Evolutionary conservation across 371 early-diverging fungal genomes (phyloP).

Genomic region (Mucor mucedo): DNA sequence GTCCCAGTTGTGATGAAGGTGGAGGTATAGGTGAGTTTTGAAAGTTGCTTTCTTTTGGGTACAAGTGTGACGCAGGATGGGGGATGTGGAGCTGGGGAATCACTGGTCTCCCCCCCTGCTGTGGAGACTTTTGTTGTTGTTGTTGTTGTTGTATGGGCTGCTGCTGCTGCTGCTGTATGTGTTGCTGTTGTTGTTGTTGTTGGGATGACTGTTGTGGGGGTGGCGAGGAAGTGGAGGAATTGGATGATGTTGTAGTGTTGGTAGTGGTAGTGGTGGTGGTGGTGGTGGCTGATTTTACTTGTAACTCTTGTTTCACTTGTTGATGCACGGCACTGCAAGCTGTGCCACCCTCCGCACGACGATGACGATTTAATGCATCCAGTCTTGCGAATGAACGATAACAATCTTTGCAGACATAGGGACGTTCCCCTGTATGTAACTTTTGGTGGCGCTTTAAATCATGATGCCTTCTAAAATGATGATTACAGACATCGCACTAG

Average conservation of each 20-base stretch:
- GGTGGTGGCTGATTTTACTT: constrained; percentile 11
- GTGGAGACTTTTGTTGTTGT: constrained; percentile 5
- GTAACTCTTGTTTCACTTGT: constrained; percentile 22
- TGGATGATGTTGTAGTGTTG: background rate
- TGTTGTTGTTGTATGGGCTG: background rate
- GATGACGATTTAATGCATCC: constrained; percentile 81
- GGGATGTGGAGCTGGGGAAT: constrained; percentile 37
- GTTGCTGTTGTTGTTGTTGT: constrained; percentile 5
- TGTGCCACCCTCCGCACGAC: constrained; percentile 63
- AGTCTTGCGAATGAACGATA: constrained; percentile 74
- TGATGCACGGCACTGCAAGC: constrained; percentile 42
- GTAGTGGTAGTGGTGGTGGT: constrained; percentile 28
- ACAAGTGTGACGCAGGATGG: constrained; percentile 30
- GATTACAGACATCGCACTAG: constrained; percentile 52
- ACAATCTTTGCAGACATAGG: constrained; percentile 54
- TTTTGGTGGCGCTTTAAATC: constrained; percentile 80
- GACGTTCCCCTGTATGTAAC: constrained; percentile 78
- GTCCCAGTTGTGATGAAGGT: constrained; percentile 5
- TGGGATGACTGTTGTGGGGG: background rate
- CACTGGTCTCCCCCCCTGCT: constrained; percentile 13
- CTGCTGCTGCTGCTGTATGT: background rate
- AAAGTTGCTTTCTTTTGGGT: constrained; percentile 18
- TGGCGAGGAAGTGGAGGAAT: too few relatives aligned
- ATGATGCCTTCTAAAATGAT: constrained; percentile 74
- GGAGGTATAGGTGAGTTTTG: constrained; percentile 17